Evolutionary conservation across 2,329 filamentous ascomycete species (phyloP).

Genomic region (Pseudogymnoascus sp.): DNA sequence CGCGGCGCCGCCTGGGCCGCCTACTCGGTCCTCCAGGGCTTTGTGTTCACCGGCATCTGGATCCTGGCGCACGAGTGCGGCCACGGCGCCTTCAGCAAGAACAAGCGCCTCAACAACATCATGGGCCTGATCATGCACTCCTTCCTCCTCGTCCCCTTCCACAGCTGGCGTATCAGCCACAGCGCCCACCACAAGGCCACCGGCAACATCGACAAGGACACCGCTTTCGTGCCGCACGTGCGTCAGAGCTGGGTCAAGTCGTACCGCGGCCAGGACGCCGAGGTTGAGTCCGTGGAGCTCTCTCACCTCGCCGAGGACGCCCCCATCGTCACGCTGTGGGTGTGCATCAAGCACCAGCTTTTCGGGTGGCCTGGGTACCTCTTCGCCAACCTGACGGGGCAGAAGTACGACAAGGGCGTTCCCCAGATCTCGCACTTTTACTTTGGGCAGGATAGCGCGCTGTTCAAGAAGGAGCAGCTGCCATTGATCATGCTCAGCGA

Average conservation of each 20-base stretch:
- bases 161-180: constrained; percentile 64
- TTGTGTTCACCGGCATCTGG: constrained; percentile 61
- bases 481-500: constrained; percentile 50
- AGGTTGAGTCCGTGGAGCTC: constrained; percentile 15
- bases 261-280: constrained; percentile 6
- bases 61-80: constrained; percentile 64
- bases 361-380: constrained; percentile 56
- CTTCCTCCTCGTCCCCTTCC: constrained; percentile 57
- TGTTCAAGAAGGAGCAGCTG: constrained; percentile 49
- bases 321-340: constrained; percentile 44
- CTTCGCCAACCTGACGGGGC: constrained; percentile 39
- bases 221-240: constrained; percentile 50
- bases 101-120: constrained; percentile 47
- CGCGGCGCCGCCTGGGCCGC: constrained; percentile 43
- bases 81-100: constrained; percentile 57
- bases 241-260: constrained; percentile 22
- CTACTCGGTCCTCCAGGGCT: constrained; percentile 57
- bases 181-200: constrained; percentile 59
- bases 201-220: constrained; percentile 59
- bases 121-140: constrained; percentile 60
- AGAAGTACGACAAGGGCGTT: constrained; percentile 24
- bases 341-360: constrained; percentile 52
- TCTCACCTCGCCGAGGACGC: constrained; percentile 52
- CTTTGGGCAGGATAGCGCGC: constrained; percentile 49
- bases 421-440: constrained; percentile 37